These are phyloP conservation scores for Pigoraptor vietnamica DNA, from an alignment of 78 protist genomes.

Conservation along the genomic window DNA sequence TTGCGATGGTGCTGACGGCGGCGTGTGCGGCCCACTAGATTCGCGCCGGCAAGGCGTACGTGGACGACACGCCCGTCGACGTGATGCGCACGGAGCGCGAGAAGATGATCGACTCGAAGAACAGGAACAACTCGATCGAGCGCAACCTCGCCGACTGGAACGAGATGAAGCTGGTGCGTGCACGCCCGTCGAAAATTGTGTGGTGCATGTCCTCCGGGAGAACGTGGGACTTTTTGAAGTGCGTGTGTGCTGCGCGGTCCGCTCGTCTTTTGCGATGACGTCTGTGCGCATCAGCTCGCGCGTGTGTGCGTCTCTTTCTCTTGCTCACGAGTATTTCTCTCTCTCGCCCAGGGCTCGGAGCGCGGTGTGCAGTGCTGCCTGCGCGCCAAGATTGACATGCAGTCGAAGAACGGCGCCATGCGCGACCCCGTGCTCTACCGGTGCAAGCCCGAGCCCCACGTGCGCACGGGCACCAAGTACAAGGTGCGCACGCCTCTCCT, in stretches of 20 bases:
- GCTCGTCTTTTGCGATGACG: too few species aligned
- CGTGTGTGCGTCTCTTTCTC: neutral
- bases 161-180: slow-evolving; percentile 65
- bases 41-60: slow-evolving; percentile 17
- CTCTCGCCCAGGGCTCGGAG: neutral
- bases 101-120: slow-evolving; percentile 29
- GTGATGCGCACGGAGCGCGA: slow-evolving; percentile 50
- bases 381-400: slow-evolving; percentile 88
- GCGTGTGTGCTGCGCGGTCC: too few species aligned
- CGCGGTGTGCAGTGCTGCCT: slow-evolving; percentile 65
- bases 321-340: neutral
- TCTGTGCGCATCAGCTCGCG: too few species aligned
- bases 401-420: slow-evolving; percentile 57
- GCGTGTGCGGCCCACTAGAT: neutral
- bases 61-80: slow-evolving; percentile 71
- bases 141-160: slow-evolving; percentile 75
- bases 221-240: too few species aligned
- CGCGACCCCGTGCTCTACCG: slow-evolving; percentile 97
- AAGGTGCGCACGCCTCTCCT: too few species aligned
- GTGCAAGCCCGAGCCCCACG: slow-evolving; percentile 52
- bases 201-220: neutral
- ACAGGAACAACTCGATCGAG: slow-evolving; percentile 60
- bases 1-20: too few species aligned
- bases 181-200: slow-evolving; percentile 53
- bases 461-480: slow-evolving; percentile 67